Base-by-base conservation (phyloP, 306 rosid genomes). In the Psophocarpus tetragonolobus region DNA sequence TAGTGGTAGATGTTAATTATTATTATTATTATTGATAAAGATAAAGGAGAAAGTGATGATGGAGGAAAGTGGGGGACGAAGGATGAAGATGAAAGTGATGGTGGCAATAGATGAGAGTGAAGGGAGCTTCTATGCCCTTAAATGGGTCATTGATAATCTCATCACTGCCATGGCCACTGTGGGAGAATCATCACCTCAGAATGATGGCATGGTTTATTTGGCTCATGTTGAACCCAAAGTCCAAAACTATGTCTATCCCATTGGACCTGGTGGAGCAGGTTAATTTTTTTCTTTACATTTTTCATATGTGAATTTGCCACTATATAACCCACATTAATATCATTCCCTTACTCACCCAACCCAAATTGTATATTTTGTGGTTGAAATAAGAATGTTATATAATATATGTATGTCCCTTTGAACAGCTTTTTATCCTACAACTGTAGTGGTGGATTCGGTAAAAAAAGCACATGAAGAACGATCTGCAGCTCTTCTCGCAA, bases 31-130 rank as follows among this genome's bases (percentile, higher is more conserved):
- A 12, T 1, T 50, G 26, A 50, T 50, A 15, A 29, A n/a, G n/a
- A n/a, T n/a, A n/a, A 21, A 0, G 0, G 0, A 54, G n/a, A 1
- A 8, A 53, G 10, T 0, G 15, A 0, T 5, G 23, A 77, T 61
- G 81, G 79, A 62, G 51, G 67, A 24, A 44, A 21, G 3, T 38
- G 51, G 53, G 4, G 78, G 82, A 73, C 36, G 20, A n/a, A 39
- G 39, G 41, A 77, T 53, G 79, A 80, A 62, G 76, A 85, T 74
- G 88, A 88, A 76, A 75, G 91, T 81, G 73, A 88, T 91, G 94
- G 92, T 91, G 54, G 94, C 91, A 1, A 33, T 91, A 11, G 97
- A 91, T 35, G 91, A 88, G 69, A 91, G 94, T 45, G 92, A 88
- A 0, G 82, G 71, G 2, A 91, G 97, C 80, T 87, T 84, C 77